Evolutionary conservation across 83 land plant genomes (phyloP), one percentile per base, ranked within the genome.

Genomic region (Picea abies): DNA sequence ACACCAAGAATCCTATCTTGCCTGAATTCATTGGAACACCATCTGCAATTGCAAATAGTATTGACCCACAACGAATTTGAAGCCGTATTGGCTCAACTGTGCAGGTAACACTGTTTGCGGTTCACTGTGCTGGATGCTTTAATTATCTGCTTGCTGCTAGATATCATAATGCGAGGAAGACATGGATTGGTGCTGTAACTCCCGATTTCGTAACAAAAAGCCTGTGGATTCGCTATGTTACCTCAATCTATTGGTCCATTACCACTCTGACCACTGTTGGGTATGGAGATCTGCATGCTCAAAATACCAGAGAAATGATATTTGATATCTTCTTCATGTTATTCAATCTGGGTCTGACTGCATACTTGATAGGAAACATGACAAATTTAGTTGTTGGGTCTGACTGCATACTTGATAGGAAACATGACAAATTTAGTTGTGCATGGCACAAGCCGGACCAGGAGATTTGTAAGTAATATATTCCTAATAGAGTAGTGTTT

Each of bases 341-440:
- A 23, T 86, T 95, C 81, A 90, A 89, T 81, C 90, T 95, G 25
- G 98, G 93, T 4, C 80, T 95, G 80, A 85, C 89, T 14, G 86
- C 98, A 15, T 95, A 95, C 81, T 37, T 95, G 70, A 91, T 95
- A 66, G 98, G 98, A 47, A 95, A 95, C 89, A 95, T 95, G 98
- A 95, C 94, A 83, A n/a, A n/a, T n/a, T n/a, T n/a, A n/a, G n/a
- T n/a, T n/a, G n/a, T n/a, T 95, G 25, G 98, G 93, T 4, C 80
- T 95, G 80, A 85, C 89, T 14, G 86, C 98, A 15, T 95, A 95
- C 81, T 37, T 95, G 70, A 92, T 95, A 66, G 98, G 98, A 47
- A 95, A 95, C 89, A 95, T 95, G 98, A 95, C 94, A 83, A 93
- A 90, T 80, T 82, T 95, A 81, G 87, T 93, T 63, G 94, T 94